These are phyloP conservation scores for Citrus medica DNA, from an alignment of 345 rosid genomes.

Conservation along the genomic window DNA sequence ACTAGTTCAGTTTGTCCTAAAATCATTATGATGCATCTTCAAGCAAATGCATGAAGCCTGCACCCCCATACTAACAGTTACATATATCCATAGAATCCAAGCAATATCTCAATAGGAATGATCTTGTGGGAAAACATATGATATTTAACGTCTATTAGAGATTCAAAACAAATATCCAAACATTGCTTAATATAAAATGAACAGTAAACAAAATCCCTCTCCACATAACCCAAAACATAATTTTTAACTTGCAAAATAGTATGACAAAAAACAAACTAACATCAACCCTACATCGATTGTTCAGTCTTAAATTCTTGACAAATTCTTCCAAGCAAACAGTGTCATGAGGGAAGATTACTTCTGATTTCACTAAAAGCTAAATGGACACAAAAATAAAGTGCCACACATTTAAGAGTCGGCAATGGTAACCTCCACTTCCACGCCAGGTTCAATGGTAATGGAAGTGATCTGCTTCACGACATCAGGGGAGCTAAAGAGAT, in stretches of 20 bases:
- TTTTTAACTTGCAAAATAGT: slow-evolving; percentile 5
- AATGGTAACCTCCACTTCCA: slow-evolving; percentile 73
- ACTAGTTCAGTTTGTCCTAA: too few species aligned
- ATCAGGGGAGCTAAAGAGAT: slow-evolving; percentile 69
- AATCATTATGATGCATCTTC: too few species aligned
- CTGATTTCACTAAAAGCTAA: slow-evolving; percentile 1
- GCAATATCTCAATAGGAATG: too few species aligned
- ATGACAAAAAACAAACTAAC: slow-evolving; percentile 9
- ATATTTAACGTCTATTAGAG: not conserved
- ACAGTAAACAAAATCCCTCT: slow-evolving; percentile 18
- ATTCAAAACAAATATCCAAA: slow-evolving; percentile 1
- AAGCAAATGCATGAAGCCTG: too few species aligned
- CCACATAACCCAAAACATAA: slow-evolving; percentile 1
- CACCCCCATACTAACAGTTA: not conserved
- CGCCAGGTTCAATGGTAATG: slow-evolving; percentile 74
- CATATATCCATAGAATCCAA: not conserved
- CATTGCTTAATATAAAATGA: not conserved
- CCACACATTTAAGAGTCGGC: slow-evolving; percentile 38
- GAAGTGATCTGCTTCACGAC: slow-evolving; percentile 81
- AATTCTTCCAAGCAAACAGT: slow-evolving; percentile 3
- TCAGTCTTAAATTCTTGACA: slow-evolving; percentile 4
- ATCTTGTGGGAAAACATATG: not conserved
- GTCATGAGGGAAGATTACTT: not conserved
- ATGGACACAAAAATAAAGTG: slow-evolving; percentile 5
- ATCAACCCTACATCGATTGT: slow-evolving; percentile 10